phyloP scores from a whole-genome alignment of 1,284 basidiomycete genomes.

The Entoloma clypeatum region DNA sequence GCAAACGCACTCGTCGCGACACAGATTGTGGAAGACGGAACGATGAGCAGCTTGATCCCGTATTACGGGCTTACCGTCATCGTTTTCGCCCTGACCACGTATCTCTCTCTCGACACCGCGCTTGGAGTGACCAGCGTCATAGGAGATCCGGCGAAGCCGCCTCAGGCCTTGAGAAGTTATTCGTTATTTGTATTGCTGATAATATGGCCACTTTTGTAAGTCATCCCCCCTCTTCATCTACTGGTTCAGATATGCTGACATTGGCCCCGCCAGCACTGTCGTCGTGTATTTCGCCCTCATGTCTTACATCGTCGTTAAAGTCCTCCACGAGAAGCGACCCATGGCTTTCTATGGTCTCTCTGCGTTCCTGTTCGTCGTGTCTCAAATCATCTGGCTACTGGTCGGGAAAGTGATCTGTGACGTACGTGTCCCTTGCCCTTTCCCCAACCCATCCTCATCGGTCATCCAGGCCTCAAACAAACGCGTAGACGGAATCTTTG shows the following conservation, averaged over 20 bases:
- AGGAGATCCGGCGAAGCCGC: conserved; percentile 53
- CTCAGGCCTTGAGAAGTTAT: conserved; percentile 53
- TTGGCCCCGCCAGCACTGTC: conserved; percentile 45
- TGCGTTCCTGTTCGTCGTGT: conserved; percentile 65
- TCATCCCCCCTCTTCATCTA: conserved; percentile 19
- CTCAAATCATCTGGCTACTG: conserved; percentile 77
- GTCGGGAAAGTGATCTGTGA: conserved; percentile 72
- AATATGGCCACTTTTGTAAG: conserved; percentile 81
- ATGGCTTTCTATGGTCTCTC: conserved; percentile 67
- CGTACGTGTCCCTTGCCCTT: conserved; percentile 34
- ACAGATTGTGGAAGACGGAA: conserved; percentile 82
- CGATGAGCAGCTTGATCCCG: conserved; percentile 64
- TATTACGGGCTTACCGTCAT: conserved; percentile 55
- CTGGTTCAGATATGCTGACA: conserved; percentile 1
- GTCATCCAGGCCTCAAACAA: conserved; percentile 47
- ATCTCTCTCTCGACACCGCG: conserved; percentile 76
- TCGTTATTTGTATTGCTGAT: conserved; percentile 76
- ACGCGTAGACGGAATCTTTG: conserved; percentile 77
- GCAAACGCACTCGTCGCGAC: conserved; percentile 78
- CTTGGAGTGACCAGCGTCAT: conserved; percentile 60
- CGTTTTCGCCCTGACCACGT: conserved; percentile 69
- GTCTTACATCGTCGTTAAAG: conserved; percentile 68
- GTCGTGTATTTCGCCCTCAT: conserved; percentile 68
- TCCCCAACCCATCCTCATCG: conserved; percentile 1
- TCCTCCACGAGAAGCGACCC: conserved; percentile 71